These are phyloP conservation scores for Vitis hybrid DNA, from an alignment of 177 flowering plant species.

Conservation along the genomic window DNA sequence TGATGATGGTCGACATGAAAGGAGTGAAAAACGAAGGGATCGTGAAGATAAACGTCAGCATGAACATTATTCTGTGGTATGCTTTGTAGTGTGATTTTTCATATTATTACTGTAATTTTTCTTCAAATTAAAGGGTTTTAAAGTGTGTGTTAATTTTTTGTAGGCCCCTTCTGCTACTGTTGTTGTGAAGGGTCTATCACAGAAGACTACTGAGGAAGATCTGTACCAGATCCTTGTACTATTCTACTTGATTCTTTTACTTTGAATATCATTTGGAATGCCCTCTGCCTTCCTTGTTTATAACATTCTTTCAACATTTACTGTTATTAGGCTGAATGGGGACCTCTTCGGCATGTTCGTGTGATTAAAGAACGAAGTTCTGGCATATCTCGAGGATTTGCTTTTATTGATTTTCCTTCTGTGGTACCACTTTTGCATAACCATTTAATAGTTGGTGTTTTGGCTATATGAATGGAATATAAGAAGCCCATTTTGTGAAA, in stretches of 20 bases:
- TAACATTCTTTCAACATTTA: background rate
- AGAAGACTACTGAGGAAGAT: conserved; percentile 95
- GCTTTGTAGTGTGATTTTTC: background rate
- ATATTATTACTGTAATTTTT: background rate
- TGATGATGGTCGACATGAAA: conserved; percentile 72
- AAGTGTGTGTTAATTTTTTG: conserved; percentile 12
- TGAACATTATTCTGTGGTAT: conserved; percentile 74
- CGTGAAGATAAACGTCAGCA: conserved; percentile 68
- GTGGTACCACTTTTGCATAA: conserved; percentile 46
- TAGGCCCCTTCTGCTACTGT: conserved; percentile 96
- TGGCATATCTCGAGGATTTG: conserved; percentile 96
- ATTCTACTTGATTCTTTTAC: background rate
- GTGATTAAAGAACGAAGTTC: conserved; percentile 92
- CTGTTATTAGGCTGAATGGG: conserved; percentile 87
- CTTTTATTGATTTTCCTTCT: conserved; percentile 95
- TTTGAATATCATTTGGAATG: background rate
- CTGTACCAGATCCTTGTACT: conserved; percentile 85
- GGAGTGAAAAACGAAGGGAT: conserved; percentile 71
- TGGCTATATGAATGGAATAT: conserved; percentile 1
- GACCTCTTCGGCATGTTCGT: conserved; percentile 98
- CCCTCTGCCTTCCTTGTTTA: background rate
- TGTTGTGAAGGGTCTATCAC: conserved; percentile 96
- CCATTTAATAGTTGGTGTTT: conserved; percentile 1
- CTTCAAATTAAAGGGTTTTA: background rate
- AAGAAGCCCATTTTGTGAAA: conserved; percentile 15